These are phyloP conservation scores for Sicyos baderoa DNA, from an alignment of 306 rosid genomes.

Conservation along the genomic window DNA sequence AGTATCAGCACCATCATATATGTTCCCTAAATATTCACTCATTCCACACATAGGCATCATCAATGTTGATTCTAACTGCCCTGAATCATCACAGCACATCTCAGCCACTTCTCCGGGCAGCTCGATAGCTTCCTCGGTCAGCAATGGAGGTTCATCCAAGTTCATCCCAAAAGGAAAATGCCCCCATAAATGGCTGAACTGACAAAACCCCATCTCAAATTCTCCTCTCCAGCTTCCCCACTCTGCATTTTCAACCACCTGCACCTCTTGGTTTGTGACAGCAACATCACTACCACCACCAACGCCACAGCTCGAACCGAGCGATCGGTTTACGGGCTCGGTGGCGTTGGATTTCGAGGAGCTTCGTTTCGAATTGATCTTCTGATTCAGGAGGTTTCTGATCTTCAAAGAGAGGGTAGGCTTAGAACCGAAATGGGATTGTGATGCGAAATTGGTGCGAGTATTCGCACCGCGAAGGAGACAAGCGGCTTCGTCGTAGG, in stretches of 20 bases:
- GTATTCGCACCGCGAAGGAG: slow-evolving; percentile 71
- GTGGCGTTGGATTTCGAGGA: slow-evolving; percentile 9
- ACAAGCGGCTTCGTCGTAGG: slow-evolving; percentile 76
- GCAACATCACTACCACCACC: not conserved
- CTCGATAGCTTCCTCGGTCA: slow-evolving; percentile 23
- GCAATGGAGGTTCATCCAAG: slow-evolving; percentile 21
- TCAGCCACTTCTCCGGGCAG: not conserved
- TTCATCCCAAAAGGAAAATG: slow-evolving; percentile 27
- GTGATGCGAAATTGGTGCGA: slow-evolving; percentile 54
- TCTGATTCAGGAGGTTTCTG: slow-evolving; percentile 47
- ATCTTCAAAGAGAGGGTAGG: slow-evolving; percentile 52
- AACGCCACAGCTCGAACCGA: not conserved
- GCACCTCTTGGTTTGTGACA: slow-evolving; percentile 9
- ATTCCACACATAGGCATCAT: slow-evolving; percentile 20
- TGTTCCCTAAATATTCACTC: slow-evolving; percentile 23
- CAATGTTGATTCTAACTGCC: slow-evolving; percentile 12
- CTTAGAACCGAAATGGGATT: slow-evolving; percentile 25
- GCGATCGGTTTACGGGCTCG: not conserved
- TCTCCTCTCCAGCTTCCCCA: slow-evolving; percentile 35
- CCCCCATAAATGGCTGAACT: slow-evolving; percentile 45
- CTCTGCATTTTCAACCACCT: slow-evolving; percentile 33
- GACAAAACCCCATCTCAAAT: slow-evolving; percentile 18
- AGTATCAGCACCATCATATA: slow-evolving; percentile 22
- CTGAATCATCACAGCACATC: slow-evolving; percentile 1
- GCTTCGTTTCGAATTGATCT: slow-evolving; percentile 27